Percentiles rank a stretch among this genome's conserved stretches.
These are phyloP conservation scores for Phytophthora capsici DNA, from an alignment of 352 stramenopile genomes.

Conservation along the genomic window DNA sequence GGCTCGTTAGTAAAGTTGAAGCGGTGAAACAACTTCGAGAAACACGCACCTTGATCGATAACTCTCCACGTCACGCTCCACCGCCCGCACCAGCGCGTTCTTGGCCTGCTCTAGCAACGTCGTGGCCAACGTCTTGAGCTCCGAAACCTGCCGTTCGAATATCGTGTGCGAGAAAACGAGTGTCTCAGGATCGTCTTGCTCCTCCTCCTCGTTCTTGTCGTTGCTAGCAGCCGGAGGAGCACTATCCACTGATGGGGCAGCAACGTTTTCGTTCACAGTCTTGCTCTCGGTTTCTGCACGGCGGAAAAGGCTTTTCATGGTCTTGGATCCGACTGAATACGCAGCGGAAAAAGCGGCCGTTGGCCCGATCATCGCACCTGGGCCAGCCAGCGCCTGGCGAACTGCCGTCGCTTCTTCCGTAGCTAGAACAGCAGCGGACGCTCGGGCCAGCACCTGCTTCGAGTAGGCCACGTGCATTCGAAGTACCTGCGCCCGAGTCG, in stretches of 20 bases:
- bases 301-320: slow-evolving; percentile 72
- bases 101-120: slow-evolving; percentile 40
- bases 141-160: slow-evolving; percentile 65
- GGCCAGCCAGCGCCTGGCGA: slow-evolving; percentile 67
- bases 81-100: slow-evolving; percentile 29
- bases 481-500: slow-evolving; percentile 59
- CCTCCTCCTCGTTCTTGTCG: slow-evolving; percentile 14
- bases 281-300: slow-evolving; percentile 36
- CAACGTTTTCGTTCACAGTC: neutral
- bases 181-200: slow-evolving; percentile 53
- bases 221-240: slow-evolving; percentile 17
- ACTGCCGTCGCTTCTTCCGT: slow-evolving; percentile 76
- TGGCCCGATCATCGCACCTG: slow-evolving; percentile 74
- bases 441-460: slow-evolving; percentile 52
- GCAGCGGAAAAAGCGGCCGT: slow-evolving; percentile 70
- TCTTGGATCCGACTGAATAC: slow-evolving; percentile 80
- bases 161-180: slow-evolving; percentile 76
- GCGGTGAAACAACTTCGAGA: too few species aligned
- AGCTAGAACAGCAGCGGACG: slow-evolving; percentile 60
- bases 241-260: slow-evolving; percentile 17
- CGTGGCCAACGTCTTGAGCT: slow-evolving; percentile 47
- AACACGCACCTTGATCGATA: slow-evolving; percentile 28
- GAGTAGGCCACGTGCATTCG: slow-evolving; percentile 72
- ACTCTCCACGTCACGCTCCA: slow-evolving; percentile 41
- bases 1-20: slow-evolving; percentile 6